These are phyloP conservation scores for Peronospora tabacina DNA, from an alignment of 352 stramenopile genomes.

Conservation along the genomic window DNA sequence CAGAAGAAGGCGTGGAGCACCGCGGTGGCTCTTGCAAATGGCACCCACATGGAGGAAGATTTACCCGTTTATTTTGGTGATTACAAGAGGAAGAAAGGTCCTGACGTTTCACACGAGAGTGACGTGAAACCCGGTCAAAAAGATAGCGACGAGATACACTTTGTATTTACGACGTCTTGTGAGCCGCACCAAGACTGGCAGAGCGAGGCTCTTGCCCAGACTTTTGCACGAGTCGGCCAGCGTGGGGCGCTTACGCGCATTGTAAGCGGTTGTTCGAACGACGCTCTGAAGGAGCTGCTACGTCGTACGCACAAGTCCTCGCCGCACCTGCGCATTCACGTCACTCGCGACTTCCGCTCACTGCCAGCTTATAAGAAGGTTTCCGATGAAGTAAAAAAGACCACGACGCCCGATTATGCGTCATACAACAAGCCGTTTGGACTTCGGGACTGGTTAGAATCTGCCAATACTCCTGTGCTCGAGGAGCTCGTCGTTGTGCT, in stretches of 20 bases:
- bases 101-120: conserved; percentile 1
- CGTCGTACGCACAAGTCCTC: conserved; percentile 25
- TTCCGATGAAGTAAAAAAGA: conserved; percentile 16
- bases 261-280: conserved; percentile 51
- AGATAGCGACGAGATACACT: conserved; percentile 59
- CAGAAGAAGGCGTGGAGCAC: conserved; percentile 34
- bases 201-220: conserved; percentile 59
- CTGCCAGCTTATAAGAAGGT: conserved; percentile 25
- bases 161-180: conserved; percentile 69
- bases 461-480: conserved; percentile 50
- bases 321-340: conserved; percentile 47
- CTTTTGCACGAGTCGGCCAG: conserved; percentile 52
- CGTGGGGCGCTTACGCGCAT: conserved; percentile 58
- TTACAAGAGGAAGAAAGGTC: conserved; percentile 35
- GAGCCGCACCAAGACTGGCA: conserved; percentile 61
- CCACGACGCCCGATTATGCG: conserved; percentile 32
- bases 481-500: conserved; percentile 57
- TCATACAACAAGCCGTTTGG: conserved; percentile 70
- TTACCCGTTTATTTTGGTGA: conserved; percentile 39
- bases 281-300: conserved; percentile 34
- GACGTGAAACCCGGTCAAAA: conserved; percentile 29
- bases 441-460: conserved; percentile 59
- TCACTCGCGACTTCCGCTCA: conserved; percentile 45
- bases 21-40: conserved; percentile 37
- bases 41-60: conserved; percentile 24